Conservation (phyloP, 2,329 filamentous ascomycete species). For the Colletotrichum theobromicola region DNA sequence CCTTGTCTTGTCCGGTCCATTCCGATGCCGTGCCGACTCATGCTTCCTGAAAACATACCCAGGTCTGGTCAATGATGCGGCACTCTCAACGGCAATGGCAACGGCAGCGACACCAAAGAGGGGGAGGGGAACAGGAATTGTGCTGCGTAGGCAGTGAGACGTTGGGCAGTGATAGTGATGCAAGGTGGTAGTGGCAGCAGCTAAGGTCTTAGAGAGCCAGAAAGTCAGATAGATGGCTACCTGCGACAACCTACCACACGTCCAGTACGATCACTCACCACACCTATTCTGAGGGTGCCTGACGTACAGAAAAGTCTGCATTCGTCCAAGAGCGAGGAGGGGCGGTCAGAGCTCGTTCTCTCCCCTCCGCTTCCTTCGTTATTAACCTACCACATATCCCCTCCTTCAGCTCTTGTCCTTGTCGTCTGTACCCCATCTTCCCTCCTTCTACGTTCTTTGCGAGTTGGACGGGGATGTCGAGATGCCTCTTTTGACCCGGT, state of each 20-base stretch:
- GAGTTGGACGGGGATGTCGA: neutral
- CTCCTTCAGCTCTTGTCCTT: neutral
- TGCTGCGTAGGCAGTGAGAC: neutral
- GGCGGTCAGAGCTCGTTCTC: conserved; percentile 14
- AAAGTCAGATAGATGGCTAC: neutral
- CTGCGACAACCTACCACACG: neutral
- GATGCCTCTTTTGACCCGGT: neutral
- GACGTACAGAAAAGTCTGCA: conserved; percentile 1
- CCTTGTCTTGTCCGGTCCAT: neutral
- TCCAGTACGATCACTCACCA: neutral
- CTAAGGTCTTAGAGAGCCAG: neutral
- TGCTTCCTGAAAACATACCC: neutral
- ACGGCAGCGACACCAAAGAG: neutral
- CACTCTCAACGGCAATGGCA: neutral
- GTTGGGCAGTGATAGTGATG: neutral
- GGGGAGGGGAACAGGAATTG: neutral
- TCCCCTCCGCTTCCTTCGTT: neutral
- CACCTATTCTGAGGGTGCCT: neutral
- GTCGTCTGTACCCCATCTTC: neutral
- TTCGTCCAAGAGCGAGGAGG: neutral
- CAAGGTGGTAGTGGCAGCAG: neutral
- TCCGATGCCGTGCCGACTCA: neutral
- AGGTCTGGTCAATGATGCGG: neutral
- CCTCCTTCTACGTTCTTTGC: neutral
- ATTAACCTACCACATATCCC: conserved; percentile 1